Evolutionary conservation across 345 rosid species (phyloP).

Genomic region (Jatropha curcas): DNA sequence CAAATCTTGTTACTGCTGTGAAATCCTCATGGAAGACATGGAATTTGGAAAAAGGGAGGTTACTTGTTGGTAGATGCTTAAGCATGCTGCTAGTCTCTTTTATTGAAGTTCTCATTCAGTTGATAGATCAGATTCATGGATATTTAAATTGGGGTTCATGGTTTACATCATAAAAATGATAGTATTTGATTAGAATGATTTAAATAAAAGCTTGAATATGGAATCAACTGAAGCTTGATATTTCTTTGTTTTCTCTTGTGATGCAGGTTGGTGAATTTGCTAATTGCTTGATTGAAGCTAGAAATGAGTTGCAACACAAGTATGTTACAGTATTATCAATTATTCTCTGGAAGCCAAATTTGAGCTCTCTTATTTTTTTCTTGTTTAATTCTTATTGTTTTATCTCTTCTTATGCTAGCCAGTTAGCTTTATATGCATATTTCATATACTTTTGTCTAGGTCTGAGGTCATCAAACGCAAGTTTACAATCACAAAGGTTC

Average conservation of each 20-base stretch:
- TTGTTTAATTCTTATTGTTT: background rate
- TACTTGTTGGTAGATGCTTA: background rate
- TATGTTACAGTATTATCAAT: conserved; percentile 46
- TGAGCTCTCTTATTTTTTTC: background rate
- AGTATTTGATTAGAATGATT: background rate
- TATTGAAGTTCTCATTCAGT: background rate
- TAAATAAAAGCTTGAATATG: background rate
- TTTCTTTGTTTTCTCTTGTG: background rate
- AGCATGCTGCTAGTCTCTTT: background rate
- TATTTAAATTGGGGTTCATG: background rate
- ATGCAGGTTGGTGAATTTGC: conserved; percentile 83
- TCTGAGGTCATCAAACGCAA: conserved; percentile 78
- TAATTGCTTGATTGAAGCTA: conserved; percentile 77
- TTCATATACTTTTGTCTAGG: conserved; percentile 29
- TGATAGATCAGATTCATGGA: background rate
- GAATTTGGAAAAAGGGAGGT: background rate
- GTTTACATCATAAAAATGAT: background rate
- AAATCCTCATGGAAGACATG: background rate
- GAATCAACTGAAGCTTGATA: background rate
- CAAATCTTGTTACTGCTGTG: background rate
- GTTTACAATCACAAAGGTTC: conserved; percentile 75
- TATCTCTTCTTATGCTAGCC: background rate
- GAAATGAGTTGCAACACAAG: conserved; percentile 81
- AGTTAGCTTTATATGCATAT: no score
- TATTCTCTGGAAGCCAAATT: conserved; percentile 6